Evolutionary conservation across 163 green algal genomes (phyloP), one percentile per base, ranked within the genome.

Genomic region (Volvox carteri): DNA sequence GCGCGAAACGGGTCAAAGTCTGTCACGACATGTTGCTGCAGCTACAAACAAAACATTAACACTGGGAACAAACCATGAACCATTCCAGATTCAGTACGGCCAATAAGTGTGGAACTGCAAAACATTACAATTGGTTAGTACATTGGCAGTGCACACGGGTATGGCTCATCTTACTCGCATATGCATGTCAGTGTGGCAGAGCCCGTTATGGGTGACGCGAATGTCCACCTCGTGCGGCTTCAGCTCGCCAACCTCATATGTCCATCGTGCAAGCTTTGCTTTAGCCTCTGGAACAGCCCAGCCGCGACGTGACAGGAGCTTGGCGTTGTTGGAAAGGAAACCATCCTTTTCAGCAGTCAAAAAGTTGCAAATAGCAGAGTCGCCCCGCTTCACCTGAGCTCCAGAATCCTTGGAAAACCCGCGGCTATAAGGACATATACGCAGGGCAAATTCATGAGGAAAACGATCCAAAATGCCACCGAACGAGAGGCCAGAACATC

Each of bases 181-280:
- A 68, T 93, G 90, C 4, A 93, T 77, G 73, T 93, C 90, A 37
- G 83, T 93, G 78, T 92, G 90, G 87, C 42, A 60, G 33, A 73
- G 28, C n/a, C 86, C 86, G 37, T 86, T 90, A 48, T 90, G 86
- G 9, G 86, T 90, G 16, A 90, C 86, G 5, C 37, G 44, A 28
- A 90, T 90, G 75, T 90, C 86, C 1, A 90, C 75, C 76, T 90
- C 86, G 0, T 67, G 9, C 1, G 60, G 12, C 1, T 78, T 56
- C 28, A 90, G 50, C 46, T 58, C 41, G 3, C 86, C 86, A 28
- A 77, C 54, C 39, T 65, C 19, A 14, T 89, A 77, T n/a, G 35
- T 74, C 62, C 67, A 88, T 25, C 25, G 67, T 25, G 35, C 12
- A 19, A 88, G 83, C 37, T 46, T 46, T 28, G 50, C 35, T 48